These are phyloP conservation scores for Tulasnella sp. DNA, from an alignment of 768 basidiomycete genomes.

Conservation along the genomic window DNA sequence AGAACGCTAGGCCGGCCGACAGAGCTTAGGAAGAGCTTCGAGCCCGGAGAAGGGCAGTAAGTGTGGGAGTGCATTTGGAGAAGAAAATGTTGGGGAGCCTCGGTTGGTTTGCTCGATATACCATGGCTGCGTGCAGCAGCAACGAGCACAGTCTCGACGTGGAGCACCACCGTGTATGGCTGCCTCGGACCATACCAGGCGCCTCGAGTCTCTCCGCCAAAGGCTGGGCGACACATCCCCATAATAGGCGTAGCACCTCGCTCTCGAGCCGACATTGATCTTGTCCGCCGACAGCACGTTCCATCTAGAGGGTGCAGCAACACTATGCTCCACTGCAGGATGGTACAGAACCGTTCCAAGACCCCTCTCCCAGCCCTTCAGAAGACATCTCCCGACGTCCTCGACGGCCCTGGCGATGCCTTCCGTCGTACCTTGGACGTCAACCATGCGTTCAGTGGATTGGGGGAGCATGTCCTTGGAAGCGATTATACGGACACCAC, in stretches of 20 bases:
- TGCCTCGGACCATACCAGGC: not conserved
- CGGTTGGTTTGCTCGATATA: not conserved
- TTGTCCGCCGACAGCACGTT: not conserved
- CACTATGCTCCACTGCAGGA: constrained; percentile 40
- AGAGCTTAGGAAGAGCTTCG: too few species aligned
- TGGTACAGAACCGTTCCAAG: constrained; percentile 92
- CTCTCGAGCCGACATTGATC: not conserved
- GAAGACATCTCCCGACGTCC: constrained; percentile 89
- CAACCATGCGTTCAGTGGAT: constrained; percentile 97
- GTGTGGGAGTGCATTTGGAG: too few species aligned
- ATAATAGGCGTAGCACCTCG: not conserved
- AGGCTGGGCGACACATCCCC: constrained; percentile 7
- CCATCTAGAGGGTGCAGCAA: not conserved
- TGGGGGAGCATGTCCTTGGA: constrained; percentile 99
- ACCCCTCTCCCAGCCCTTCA: constrained; percentile 95
- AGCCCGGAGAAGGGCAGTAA: too few species aligned
- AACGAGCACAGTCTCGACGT: not conserved
- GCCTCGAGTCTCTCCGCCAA: not conserved
- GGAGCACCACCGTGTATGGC: constrained; percentile 10
- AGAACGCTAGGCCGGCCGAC: too few species aligned
- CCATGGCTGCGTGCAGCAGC: constrained; percentile 11
- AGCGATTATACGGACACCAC: constrained; percentile 96
- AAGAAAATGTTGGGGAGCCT: too few species aligned
- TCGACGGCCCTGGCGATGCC: constrained; percentile 86
- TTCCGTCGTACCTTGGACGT: constrained; percentile 89